These are phyloP conservation scores for Rhizophora mangle DNA, from an alignment of 345 rosid genomes.

Conservation along the genomic window DNA sequence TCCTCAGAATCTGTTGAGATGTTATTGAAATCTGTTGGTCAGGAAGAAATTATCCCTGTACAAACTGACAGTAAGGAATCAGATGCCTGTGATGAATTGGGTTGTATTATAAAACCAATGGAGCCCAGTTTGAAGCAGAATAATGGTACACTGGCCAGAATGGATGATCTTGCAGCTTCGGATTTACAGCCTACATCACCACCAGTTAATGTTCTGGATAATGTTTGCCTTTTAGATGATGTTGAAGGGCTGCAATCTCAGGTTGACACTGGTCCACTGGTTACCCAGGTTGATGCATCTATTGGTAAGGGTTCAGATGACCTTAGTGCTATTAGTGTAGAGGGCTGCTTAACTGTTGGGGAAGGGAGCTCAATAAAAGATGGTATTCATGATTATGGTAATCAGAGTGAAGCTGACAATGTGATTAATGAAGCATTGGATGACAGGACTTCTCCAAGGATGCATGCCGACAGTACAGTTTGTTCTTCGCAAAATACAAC, in stretches of 20 bases:
- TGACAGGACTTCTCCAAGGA: slow-evolving; percentile 36
- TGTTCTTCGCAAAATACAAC: slow-evolving; percentile 20
- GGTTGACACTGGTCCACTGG: slow-evolving; percentile 38
- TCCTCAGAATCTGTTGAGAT: slow-evolving; percentile 89
- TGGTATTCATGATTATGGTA: slow-evolving; percentile 12
- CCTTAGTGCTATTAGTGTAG: slow-evolving; percentile 26
- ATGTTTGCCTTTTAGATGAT: slow-evolving; percentile 31
- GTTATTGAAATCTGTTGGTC: slow-evolving; percentile 93
- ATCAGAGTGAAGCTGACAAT: slow-evolving; percentile 29
- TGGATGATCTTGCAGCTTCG: slow-evolving; percentile 28
- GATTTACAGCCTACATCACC: slow-evolving; percentile 34
- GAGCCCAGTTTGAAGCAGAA: slow-evolving; percentile 53
- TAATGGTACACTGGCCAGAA: slow-evolving; percentile 32
- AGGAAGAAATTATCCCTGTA: slow-evolving; percentile 60
- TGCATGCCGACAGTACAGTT: slow-evolving; percentile 32
- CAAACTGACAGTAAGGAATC: slow-evolving; percentile 47
- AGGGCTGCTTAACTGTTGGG: slow-evolving; percentile 20
- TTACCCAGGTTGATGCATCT: slow-evolving; percentile 31
- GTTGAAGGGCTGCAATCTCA: slow-evolving; percentile 33
- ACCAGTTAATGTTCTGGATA: slow-evolving; percentile 33
- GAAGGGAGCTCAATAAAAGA: slow-evolving; percentile 19
- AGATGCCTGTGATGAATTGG: slow-evolving; percentile 69
- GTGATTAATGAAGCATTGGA: slow-evolving; percentile 29
- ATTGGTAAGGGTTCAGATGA: slow-evolving; percentile 33
- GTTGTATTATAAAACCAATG: slow-evolving; percentile 63